Conservation (phyloP, 495 filamentous ascomycete genomes). For the Penicillium cinerascens region DNA sequence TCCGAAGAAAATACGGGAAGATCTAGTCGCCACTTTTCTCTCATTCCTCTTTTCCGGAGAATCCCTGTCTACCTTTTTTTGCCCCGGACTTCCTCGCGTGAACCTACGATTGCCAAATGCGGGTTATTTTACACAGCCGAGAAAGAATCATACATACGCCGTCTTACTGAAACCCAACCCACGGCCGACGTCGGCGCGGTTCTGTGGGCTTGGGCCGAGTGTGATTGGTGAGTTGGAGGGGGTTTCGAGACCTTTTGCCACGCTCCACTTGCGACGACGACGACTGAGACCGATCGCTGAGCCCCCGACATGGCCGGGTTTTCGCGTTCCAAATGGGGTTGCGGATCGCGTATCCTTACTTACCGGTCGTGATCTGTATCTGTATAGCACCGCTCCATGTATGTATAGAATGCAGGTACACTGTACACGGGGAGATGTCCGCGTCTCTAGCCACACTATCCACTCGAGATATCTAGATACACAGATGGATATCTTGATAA, state of each 20-base stretch:
- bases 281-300: constrained; percentile 13
- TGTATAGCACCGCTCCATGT: background rate
- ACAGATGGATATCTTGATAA: background rate
- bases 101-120: background rate
- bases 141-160: background rate
- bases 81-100: background rate
- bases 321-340: constrained; percentile 6
- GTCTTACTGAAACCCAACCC: constrained; percentile 3
- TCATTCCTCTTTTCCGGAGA: constrained; percentile 12
- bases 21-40: constrained; percentile 19
- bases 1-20: constrained; percentile 20
- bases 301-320: constrained; percentile 15
- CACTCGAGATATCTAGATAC: background rate
- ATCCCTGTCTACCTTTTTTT: constrained; percentile 7
- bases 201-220: constrained; percentile 5
- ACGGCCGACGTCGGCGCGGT: constrained; percentile 36
- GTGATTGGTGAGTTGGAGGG: constrained; percentile 14
- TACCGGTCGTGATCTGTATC: background rate
- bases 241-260: constrained; percentile 39
- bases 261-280: constrained; percentile 26
- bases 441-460: background rate
- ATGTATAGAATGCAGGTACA: constrained; percentile 2
- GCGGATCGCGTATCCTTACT: constrained; percentile 14
- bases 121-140: constrained; percentile 13
- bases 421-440: background rate